Conservation (phyloP, 176 grass and related monocot species). For the Hordeum marinum region DNA sequence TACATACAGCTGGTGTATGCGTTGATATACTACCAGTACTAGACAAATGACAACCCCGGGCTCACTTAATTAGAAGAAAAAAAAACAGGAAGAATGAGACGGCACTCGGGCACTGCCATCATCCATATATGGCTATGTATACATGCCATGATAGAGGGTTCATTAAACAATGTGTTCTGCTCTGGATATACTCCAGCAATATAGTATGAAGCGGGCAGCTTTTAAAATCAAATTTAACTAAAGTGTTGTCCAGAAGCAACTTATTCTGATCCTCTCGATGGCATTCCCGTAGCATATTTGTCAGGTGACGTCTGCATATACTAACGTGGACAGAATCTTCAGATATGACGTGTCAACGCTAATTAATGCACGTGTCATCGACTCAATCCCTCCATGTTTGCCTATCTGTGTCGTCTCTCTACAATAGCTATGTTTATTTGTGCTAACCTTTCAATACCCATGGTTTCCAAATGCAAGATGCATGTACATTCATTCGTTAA, state of each 20-base stretch:
- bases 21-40: background rate
- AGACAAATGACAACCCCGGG: background rate
- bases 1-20: background rate
- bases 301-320: background rate
- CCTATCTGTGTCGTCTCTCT: background rate
- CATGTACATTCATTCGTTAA: too few species aligned
- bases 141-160: background rate
- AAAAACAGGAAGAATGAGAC: background rate
- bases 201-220: background rate
- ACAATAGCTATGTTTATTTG: background rate
- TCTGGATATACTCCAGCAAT: background rate
- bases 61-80: background rate
- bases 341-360: background rate
- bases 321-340: background rate
- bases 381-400: background rate
- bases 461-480: background rate
- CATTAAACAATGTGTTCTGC: background rate
- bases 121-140: background rate
- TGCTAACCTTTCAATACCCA: too few species aligned
- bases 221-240: background rate
- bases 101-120: background rate
- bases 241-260: too few species aligned
- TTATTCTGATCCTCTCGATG: too few species aligned
- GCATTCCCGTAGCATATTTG: background rate
- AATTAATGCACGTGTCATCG: background rate